Conservation (phyloP, 1,284 basidiomycete genomes). For the Fistulina hepatica region DNA sequence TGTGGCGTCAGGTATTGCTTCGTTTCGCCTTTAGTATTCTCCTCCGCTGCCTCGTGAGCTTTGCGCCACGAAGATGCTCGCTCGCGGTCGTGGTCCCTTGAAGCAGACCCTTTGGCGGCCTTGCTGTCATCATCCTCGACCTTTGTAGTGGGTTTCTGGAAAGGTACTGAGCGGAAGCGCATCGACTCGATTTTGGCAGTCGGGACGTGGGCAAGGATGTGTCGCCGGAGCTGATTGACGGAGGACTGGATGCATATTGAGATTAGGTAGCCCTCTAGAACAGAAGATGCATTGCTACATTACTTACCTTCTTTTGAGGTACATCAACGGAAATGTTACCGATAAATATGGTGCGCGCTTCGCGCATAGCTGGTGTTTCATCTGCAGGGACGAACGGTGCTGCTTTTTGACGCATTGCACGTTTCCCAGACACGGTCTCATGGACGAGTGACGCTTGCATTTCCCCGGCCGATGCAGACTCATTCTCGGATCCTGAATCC, state of each 20-base stretch:
- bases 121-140: constrained; percentile 3
- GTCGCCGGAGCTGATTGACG: constrained; percentile 58
- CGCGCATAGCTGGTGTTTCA: constrained; percentile 61
- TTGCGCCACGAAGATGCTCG: no score
- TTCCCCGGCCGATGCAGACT: no score
- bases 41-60: constrained; percentile 27
- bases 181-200: constrained; percentile 75
- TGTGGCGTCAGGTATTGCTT: constrained; percentile 66
- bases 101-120: background rate
- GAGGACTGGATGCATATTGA: constrained; percentile 30
- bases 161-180: constrained; percentile 87
- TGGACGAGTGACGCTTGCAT: no score
- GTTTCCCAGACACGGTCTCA: no score
- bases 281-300: background rate
- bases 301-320: constrained; percentile 60
- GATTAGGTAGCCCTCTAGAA: constrained; percentile 4
- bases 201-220: constrained; percentile 61
- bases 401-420: no score
- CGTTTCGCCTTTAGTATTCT: constrained; percentile 34
- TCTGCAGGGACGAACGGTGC: constrained; percentile 47
- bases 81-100: no score
- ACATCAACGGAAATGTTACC: constrained; percentile 80
- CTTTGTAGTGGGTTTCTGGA: constrained; percentile 36
- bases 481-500: no score
- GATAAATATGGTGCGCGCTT: constrained; percentile 85